Evolutionary conservation across 345 rosid species (phyloP), one percentile per base, ranked within the genome.

Genomic region (Eucalyptus cladocalyx): DNA sequence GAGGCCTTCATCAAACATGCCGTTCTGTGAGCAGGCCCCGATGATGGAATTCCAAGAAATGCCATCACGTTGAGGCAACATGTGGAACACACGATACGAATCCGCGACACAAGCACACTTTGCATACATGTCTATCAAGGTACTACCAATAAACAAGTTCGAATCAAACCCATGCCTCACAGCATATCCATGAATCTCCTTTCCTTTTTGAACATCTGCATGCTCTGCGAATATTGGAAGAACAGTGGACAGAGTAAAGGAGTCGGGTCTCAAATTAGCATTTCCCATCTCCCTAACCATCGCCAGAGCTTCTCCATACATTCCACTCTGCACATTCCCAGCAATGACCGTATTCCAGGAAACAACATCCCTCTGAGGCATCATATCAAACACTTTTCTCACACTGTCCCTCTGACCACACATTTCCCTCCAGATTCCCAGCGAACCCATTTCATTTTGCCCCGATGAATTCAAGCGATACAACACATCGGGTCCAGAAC

Each of bases 111-210:
- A 88, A 81, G 92, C 87, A 62, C 99, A 95, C 89, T 95, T 96
- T 18, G 98, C 97, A 92, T 97, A 97, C 98, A 95, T 95, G 90
- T 94, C 97, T 86, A 97, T 92, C 92, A 96, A 94, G 90, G 96
- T 92, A 91, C 99, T 96, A 49, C 95, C 97, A 47, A 95, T 90
- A 85, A 90, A 93, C 86, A 93, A 89, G 90, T 95, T 95, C 24
- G 60, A 50, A 88, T 93, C 92, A 89, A 95, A 91, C 42, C 95
- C 92, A 49, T 93, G 94, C 93, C 99, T 92, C 37, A 96, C 89
- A 53, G 91, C 94, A 91, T 96, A 96, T 83, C 95, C 97, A 89
- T 96, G 99, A 91, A 95, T 95, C 96, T 96, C 99, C 89, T 93
- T 97, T 54, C 98, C 99, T 86, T 92, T 96, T 8, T 30, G 24